Evolutionary conservation across 371 early-diverging fungal species (phyloP).

Genomic region (Mortierella sp.): DNA sequence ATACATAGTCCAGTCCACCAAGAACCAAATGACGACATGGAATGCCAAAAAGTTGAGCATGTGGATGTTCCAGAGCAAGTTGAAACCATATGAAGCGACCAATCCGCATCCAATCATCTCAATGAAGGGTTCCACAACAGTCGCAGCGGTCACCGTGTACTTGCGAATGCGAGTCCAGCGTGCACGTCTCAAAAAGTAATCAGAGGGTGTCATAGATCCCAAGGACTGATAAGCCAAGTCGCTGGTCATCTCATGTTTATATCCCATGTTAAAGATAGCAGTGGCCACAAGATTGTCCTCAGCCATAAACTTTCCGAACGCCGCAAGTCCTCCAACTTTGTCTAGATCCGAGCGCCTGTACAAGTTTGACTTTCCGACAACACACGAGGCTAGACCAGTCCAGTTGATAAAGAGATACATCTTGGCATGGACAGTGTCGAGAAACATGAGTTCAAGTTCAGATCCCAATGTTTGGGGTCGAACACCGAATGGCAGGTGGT

Average conservation of each 20-base stretch:
- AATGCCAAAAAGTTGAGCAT: constrained; percentile 66
- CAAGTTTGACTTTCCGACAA: constrained; percentile 95
- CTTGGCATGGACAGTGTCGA: constrained; percentile 93
- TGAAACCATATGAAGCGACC: constrained; percentile 75
- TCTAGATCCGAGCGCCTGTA: constrained; percentile 90
- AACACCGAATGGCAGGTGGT: constrained; percentile 90
- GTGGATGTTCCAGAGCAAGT: constrained; percentile 63
- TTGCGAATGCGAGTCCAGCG: constrained; percentile 95
- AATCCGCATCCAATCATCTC: constrained; percentile 87
- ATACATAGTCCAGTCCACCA: constrained; percentile 73
- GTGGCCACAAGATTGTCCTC: constrained; percentile 96
- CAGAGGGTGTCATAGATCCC: constrained; percentile 75
- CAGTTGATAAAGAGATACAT: constrained; percentile 94
- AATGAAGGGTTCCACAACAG: constrained; percentile 90
- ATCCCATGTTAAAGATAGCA: constrained; percentile 84
- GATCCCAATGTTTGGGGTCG: constrained; percentile 82
- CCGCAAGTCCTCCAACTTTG: constrained; percentile 81
- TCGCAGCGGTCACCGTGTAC: constrained; percentile 89
- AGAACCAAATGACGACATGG: constrained; percentile 83
- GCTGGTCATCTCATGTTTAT: constrained; percentile 86
- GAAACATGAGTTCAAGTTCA: constrained; percentile 85
- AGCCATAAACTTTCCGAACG: constrained; percentile 91
- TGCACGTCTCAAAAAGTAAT: constrained; percentile 85
- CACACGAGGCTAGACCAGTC: constrained; percentile 84
- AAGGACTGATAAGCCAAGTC: constrained; percentile 89